Base-by-base conservation (phyloP, 345 rosid species). In the Citrus sp. region DNA sequence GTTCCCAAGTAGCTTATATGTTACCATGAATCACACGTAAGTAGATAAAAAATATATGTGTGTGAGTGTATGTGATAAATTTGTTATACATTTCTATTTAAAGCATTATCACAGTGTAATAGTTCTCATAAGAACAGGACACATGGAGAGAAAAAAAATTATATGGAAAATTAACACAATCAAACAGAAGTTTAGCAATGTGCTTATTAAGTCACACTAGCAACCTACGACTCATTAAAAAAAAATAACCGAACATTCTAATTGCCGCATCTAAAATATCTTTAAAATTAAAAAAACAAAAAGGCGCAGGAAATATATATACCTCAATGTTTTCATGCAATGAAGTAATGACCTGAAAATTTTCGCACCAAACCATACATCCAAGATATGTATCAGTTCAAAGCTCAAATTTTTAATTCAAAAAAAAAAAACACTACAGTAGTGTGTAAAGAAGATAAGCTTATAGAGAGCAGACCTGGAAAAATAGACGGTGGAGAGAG, bases 251-350 rank as follows among this genome's bases (percentile, higher is more conserved):
- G 12, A 66, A 21, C 10, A 35, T 9, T 34, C 40, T 22, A 35
- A 66, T 34, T 38, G 37, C 4, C 22, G 27, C 67, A 28, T 34
- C 24, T 22, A 66, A 35, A 10, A 37, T 22, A 37, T 67, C 25
- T 67, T 46, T 46, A 46, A 46, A 37, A 21, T 4, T 19, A 1
- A 35, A 37, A 38, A 7, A 38, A 7, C 8, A 14, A 73, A 66
- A 49, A 35, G 61, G 40, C 4, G 51, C 35, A 55, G 38, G 61
- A 73, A 69, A 46, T 67, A 21, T 40, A 28, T 69, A 49, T 87
- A 93, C 97, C 97, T 88, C 89, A 73, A 88, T 59, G 34, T 77
- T 80, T 73, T 76, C 88, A 84, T 91, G 94, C 92, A 93, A 85
- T 75, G 89, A 88, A 51, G 89, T 84, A 78, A 93, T 85, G 72